A percentile compares a stretch with the other conserved stretches of the same genome.
phyloP scores from a whole-genome alignment of 768 basidiomycete species.

The Mycena olivaceomarginata region DNA sequence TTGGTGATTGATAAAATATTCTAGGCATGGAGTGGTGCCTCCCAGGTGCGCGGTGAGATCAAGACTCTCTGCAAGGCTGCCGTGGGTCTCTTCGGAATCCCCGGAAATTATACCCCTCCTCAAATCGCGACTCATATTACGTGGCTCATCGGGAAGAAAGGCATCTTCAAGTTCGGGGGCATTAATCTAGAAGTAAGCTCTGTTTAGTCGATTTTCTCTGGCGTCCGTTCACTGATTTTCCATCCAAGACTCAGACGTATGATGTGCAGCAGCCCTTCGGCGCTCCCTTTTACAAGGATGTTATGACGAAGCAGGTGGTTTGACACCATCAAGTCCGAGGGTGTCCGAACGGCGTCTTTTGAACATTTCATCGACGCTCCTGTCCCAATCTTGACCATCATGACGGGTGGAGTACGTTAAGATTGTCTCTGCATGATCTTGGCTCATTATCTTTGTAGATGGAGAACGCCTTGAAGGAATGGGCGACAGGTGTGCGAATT shows the following conservation, averaged over 20 bases:
- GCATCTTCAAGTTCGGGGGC: constrained; percentile 14
- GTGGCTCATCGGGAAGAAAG: neutral
- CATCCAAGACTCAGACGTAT: neutral
- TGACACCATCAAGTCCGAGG: constrained; percentile 3
- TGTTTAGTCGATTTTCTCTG: neutral
- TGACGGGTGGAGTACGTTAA: constrained; percentile 3
- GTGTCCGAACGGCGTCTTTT: neutral
- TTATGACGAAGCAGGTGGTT: constrained; percentile 25
- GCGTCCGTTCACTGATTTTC: neutral
- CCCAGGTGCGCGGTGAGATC: constrained; percentile 11
- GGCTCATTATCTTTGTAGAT: neutral
- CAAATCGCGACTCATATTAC: neutral
- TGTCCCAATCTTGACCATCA: neutral
- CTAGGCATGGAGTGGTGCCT: constrained; percentile 17
- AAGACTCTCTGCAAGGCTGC: neutral
- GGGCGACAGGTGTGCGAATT: neutral
- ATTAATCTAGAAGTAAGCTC: neutral
- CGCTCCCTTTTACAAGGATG: constrained; percentile 7
- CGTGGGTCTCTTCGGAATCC: constrained; percentile 6
- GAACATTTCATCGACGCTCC: neutral
- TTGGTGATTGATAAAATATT: neutral
- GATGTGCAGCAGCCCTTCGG: constrained; percentile 8
- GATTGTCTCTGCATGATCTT: too few species aligned
- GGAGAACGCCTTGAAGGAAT: constrained; percentile 12
- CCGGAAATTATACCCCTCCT: neutral